Evolutionary conservation across 1,139 yeast species (phyloP).

Genomic region (Suhomyces chickasaworum): DNA sequence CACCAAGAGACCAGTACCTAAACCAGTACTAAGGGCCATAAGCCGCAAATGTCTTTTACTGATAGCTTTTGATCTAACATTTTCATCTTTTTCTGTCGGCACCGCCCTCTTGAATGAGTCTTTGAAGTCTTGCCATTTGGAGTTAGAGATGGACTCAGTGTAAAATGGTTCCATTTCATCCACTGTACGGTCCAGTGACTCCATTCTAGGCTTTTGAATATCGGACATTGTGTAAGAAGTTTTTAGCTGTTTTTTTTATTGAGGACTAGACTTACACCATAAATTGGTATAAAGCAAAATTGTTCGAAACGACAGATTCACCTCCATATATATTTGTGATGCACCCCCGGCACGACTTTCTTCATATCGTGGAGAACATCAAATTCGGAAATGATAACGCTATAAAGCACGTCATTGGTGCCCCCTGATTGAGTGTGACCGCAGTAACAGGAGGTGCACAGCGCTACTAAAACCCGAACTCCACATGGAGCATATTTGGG

Average conservation of each 20-base stretch:
- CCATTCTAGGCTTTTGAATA: constrained; percentile 5
- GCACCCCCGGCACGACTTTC: constrained; percentile 7
- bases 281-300: constrained; percentile 1
- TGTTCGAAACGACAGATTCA: not conserved
- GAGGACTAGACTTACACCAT: not conserved
- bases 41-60: constrained; percentile 30
- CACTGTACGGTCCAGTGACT: constrained; percentile 8
- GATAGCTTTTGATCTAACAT: constrained; percentile 16
- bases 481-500: not conserved
- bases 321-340: constrained; percentile 5
- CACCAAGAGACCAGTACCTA: constrained; percentile 42
- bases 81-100: constrained; percentile 14
- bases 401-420: constrained; percentile 5
- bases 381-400: not conserved
- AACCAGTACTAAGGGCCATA: constrained; percentile 38
- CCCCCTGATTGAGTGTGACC: constrained; percentile 2
- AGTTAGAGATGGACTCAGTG: constrained; percentile 6
- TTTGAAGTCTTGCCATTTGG: constrained; percentile 16
- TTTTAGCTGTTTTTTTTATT: not conserved
- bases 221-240: not conserved
- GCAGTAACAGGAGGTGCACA: not conserved
- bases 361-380: constrained; percentile 4
- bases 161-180: constrained; percentile 17
- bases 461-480: constrained; percentile 4
- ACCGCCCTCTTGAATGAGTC: constrained; percentile 19